Conservation (phyloP, 2,329 filamentous ascomycete genomes). For the Fusarium kyushuense region DNA sequence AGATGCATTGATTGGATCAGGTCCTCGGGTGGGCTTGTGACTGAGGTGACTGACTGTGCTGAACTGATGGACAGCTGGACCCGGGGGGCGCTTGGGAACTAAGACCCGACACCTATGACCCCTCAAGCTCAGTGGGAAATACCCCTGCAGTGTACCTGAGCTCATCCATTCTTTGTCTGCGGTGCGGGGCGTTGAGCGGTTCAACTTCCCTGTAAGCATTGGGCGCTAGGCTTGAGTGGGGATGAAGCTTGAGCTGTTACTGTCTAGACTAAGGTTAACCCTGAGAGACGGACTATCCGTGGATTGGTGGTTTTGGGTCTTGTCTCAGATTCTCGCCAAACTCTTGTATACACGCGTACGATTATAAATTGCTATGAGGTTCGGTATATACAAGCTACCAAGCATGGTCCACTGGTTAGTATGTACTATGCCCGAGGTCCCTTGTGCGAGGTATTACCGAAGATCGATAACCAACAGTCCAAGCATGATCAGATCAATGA, state of each 20-base stretch:
- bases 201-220: conserved; percentile 27
- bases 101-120: conserved; percentile 39
- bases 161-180: conserved; percentile 17
- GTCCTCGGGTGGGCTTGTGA: conserved; percentile 34
- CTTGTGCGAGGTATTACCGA: not conserved
- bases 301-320: conserved; percentile 30
- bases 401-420: not conserved
- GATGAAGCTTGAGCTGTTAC: conserved; percentile 23
- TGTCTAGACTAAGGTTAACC: conserved; percentile 1
- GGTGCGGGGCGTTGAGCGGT: conserved; percentile 29
- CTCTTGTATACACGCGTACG: conserved; percentile 20
- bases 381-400: not conserved
- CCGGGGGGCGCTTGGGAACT: conserved; percentile 30
- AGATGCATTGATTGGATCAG: conserved; percentile 38
- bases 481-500: conserved; percentile 16
- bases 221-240: conserved; percentile 17
- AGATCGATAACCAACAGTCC: not conserved
- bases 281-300: conserved; percentile 26
- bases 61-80: conserved; percentile 12
- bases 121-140: conserved; percentile 24
- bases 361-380: conserved; percentile 25
- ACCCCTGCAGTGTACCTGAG: conserved; percentile 31
- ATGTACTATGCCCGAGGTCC: not conserved
- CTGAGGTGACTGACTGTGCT: conserved; percentile 25
- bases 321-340: conserved; percentile 40